phyloP scores from a whole-genome alignment of 2,329 filamentous ascomycete species.

The Cytospora piceae region DNA sequence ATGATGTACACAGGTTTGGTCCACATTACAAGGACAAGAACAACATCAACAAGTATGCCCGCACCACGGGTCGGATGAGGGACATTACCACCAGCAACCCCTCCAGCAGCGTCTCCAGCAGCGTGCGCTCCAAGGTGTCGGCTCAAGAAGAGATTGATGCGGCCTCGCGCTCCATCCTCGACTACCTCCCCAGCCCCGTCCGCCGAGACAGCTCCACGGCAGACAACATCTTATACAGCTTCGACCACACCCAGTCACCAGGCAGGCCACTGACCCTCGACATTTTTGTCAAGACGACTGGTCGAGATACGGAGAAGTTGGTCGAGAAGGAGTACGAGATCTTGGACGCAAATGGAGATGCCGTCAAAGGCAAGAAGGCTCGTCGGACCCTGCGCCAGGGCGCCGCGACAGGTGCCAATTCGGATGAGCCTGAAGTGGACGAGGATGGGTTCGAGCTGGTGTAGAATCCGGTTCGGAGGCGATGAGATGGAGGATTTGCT shows the following conservation, averaged over 20 bases:
- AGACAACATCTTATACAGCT: conserved; percentile 49
- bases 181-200: conserved; percentile 36
- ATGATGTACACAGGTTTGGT: conserved; percentile 25
- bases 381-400: conserved; percentile 45
- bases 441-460: conserved; percentile 50
- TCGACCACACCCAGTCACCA: conserved; percentile 46
- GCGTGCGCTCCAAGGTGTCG: conserved; percentile 41
- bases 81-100: too few relatives aligned
- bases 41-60: conserved; percentile 46
- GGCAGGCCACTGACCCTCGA: conserved; percentile 46
- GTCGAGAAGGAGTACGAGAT: conserved; percentile 55
- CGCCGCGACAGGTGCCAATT: conserved; percentile 29
- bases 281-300: conserved; percentile 43
- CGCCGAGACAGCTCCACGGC: conserved; percentile 34
- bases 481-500: neutral
- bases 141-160: conserved; percentile 44
- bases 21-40: conserved; percentile 34
- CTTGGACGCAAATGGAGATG: conserved; percentile 49
- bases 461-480: conserved; percentile 28
- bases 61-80: conserved; percentile 33
- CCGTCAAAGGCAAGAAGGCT: conserved; percentile 49
- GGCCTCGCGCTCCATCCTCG: conserved; percentile 42
- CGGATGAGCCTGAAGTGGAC: conserved; percentile 38
- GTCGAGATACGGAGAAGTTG: conserved; percentile 47
- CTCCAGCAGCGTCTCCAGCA: conserved; percentile 36